Evolutionary conservation across 2,329 filamentous ascomycete genomes (phyloP).

Genomic region (Fusarium proliferatum): DNA sequence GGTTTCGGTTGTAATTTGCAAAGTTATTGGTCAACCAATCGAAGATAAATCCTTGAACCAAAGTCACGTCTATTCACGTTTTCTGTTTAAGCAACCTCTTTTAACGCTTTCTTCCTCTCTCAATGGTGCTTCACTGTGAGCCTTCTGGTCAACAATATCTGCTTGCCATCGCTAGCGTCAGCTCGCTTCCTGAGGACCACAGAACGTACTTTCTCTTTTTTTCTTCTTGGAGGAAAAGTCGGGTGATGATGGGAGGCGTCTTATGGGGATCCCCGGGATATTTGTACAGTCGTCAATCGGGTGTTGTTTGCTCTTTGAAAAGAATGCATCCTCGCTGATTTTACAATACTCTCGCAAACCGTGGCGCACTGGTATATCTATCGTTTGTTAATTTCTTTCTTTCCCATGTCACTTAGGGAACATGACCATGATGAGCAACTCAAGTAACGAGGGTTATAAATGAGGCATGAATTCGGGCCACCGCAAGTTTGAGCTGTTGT

Average conservation of each 20-base stretch:
- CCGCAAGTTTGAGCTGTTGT: slow-evolving; percentile 23
- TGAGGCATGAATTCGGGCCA: slow-evolving; percentile 32
- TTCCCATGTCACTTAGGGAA: slow-evolving; percentile 21
- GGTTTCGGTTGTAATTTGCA: slow-evolving; percentile 69
- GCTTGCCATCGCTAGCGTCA: slow-evolving; percentile 36
- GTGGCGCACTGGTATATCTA: slow-evolving; percentile 38
- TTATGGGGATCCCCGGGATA: slow-evolving; percentile 45
- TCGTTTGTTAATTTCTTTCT: slow-evolving; percentile 24
- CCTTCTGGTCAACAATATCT: slow-evolving; percentile 40
- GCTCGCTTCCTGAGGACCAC: slow-evolving; percentile 40
- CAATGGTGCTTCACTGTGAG: slow-evolving; percentile 48
- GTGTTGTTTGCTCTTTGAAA: slow-evolving; percentile 46
- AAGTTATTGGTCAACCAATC: slow-evolving; percentile 66
- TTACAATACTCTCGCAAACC: slow-evolving; percentile 38
- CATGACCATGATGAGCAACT: slow-evolving; percentile 37
- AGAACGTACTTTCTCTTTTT: slow-evolving; percentile 46
- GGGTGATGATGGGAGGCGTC: slow-evolving; percentile 47
- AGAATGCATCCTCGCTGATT: slow-evolving; percentile 44
- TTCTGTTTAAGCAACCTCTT: slow-evolving; percentile 43
- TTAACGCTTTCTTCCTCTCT: slow-evolving; percentile 40
- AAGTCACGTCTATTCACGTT: slow-evolving; percentile 46
- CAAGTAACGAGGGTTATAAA: slow-evolving; percentile 34
- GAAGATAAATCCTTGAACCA: slow-evolving; percentile 61
- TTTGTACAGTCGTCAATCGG: slow-evolving; percentile 46
- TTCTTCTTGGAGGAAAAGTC: slow-evolving; percentile 45